Evolutionary conservation across 148 eudicot genomes (phyloP).

Genomic region (Fallopia convolvulus): DNA sequence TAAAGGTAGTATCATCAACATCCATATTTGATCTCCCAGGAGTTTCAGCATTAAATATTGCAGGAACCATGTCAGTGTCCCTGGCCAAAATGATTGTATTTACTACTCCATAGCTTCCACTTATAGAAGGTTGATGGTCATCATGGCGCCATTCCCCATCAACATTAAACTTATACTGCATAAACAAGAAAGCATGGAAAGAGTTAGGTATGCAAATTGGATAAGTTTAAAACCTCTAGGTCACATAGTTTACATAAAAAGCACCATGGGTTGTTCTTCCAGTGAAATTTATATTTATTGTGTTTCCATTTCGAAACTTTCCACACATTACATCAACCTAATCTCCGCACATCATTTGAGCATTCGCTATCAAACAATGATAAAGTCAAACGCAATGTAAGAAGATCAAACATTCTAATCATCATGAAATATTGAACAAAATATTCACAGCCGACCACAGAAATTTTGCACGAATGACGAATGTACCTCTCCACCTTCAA

Average conservation of each 20-base stretch:
- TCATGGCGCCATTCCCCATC: slow-evolving; percentile 87
- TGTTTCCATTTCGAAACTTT: not conserved
- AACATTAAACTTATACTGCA: slow-evolving; percentile 77
- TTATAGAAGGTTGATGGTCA: slow-evolving; percentile 51
- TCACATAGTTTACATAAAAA: not conserved
- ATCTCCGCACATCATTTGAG: not conserved
- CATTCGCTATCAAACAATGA: not conserved
- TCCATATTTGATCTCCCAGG: slow-evolving; percentile 69
- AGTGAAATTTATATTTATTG: not conserved
- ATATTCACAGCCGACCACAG: not conserved
- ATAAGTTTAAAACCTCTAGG: not conserved
- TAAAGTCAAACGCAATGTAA: not conserved
- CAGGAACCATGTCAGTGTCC: slow-evolving; percentile 39
- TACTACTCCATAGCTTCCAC: slow-evolving; percentile 59
- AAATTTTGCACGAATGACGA: not conserved
- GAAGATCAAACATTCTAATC: not conserved
- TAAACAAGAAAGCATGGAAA: slow-evolving; percentile 11
- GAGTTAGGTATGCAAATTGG: not conserved
- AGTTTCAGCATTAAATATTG: slow-evolving; percentile 30
- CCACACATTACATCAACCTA: slow-evolving; percentile 2
- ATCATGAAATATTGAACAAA: not conserved
- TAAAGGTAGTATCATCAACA: slow-evolving; percentile 54
- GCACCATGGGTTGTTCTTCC: not conserved
- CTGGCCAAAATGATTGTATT: slow-evolving; percentile 49
- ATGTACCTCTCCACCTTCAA: not conserved